These are phyloP conservation scores for Protomyces inundatus DNA, from an alignment of 1,139 yeast species.

Conservation along the genomic window DNA sequence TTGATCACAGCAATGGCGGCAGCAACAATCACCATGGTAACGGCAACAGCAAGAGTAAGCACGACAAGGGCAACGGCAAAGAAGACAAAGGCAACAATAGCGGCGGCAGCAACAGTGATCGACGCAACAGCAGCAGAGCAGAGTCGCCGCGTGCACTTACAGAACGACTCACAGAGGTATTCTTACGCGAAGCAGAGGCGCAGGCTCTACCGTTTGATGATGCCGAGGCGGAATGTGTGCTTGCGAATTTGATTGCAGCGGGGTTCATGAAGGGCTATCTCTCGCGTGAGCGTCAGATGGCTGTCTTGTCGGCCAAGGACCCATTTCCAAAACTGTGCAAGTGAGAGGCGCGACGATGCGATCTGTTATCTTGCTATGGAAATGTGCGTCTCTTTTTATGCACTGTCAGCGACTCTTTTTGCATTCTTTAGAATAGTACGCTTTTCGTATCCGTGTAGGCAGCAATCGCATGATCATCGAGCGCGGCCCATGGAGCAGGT, in stretches of 20 bases:
- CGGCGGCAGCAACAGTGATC: neutral
- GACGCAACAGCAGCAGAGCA: neutral
- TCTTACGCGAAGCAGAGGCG: neutral
- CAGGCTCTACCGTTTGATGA: slow-evolving; percentile 25
- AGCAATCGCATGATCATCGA: no score
- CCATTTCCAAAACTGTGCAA: slow-evolving; percentile 56
- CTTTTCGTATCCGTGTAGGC: no score
- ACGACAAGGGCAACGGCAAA: neutral
- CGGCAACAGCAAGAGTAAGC: neutral
- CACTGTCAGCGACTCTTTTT: no score
- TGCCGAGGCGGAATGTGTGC: slow-evolving; percentile 53
- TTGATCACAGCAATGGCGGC: neutral
- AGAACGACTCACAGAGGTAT: neutral
- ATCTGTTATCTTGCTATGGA: no score
- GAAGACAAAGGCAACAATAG: no score
- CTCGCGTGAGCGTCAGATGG: slow-evolving; percentile 65
- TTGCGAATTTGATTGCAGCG: slow-evolving; percentile 59
- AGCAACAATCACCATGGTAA: no score
- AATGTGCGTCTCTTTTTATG: no score
- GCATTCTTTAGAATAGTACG: no score
- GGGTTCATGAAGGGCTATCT: slow-evolving; percentile 76
- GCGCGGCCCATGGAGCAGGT: no score
- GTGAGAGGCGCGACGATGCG: neutral
- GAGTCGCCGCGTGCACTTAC: neutral
- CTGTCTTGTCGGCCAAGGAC: slow-evolving; percentile 68